Evolutionary conservation across 371 early-diverging fungal species (phyloP).

Genomic region (Mortierella sp.): DNA sequence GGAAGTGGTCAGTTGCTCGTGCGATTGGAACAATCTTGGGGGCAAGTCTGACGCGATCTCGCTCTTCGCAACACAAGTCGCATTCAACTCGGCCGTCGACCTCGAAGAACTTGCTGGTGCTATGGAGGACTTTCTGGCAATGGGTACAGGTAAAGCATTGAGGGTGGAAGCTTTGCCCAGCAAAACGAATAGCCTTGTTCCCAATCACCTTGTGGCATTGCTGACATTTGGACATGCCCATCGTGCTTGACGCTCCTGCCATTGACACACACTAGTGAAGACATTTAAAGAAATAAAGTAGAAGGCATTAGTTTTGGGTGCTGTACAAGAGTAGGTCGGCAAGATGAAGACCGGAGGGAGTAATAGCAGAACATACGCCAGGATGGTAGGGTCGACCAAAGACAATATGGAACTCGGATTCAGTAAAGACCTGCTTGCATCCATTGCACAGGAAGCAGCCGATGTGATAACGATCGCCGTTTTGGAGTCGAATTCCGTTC

Average conservation of each 20-base stretch:
- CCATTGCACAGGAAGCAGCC: constrained; percentile 78
- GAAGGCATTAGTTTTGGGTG: constrained; percentile 10
- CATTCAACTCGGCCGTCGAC: constrained; percentile 67
- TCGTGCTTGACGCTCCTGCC: constrained; percentile 61
- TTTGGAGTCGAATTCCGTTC: constrained; percentile 67
- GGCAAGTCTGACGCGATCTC: constrained; percentile 30
- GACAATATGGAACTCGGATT: constrained; percentile 67
- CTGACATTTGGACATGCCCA: constrained; percentile 59
- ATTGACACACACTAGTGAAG: constrained; percentile 59
- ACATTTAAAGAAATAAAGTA: neutral
- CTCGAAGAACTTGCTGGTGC: constrained; percentile 71
- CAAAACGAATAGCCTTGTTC: constrained; percentile 68
- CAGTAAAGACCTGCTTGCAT: constrained; percentile 74
- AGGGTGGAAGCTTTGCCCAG: constrained; percentile 66
- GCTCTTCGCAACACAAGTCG: constrained; percentile 62
- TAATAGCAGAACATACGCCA: constrained; percentile 42
- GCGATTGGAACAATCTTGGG: constrained; percentile 57
- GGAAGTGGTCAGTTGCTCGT: constrained; percentile 39
- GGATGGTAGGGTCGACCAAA: constrained; percentile 65
- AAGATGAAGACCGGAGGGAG: neutral
- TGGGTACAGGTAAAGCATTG: constrained; percentile 70
- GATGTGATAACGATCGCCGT: constrained; percentile 75
- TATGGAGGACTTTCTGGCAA: constrained; percentile 64
- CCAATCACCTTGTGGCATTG: constrained; percentile 63
- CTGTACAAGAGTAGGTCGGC: neutral